These are phyloP conservation scores for Pyracantha coccinea DNA, from an alignment of 331 rosid species.

Conservation along the genomic window DNA sequence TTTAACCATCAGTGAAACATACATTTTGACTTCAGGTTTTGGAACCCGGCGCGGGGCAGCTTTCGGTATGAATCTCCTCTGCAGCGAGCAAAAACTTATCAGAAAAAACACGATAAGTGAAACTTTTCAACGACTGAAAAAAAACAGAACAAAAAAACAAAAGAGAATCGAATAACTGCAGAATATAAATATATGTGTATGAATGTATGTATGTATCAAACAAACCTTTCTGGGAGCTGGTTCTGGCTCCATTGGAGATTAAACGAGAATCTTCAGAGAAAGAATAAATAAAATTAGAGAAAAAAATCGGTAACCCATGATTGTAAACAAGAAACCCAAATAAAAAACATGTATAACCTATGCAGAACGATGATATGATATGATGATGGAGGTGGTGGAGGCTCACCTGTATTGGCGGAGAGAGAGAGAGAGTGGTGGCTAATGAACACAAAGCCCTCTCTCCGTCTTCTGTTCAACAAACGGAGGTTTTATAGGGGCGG, in stretches of 20 bases:
- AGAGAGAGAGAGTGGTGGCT: background rate
- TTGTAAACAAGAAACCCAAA: too few relatives aligned
- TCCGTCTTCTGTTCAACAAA: background rate
- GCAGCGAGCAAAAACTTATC: conserved; percentile 16
- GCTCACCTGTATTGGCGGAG: background rate
- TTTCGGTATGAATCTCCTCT: conserved; percentile 61
- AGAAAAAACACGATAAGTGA: background rate
- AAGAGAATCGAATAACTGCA: background rate
- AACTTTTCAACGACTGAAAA: background rate
- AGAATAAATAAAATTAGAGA: background rate
- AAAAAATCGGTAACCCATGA: background rate
- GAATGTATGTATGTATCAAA: background rate
- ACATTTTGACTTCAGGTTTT: conserved; percentile 66
- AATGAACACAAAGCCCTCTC: background rate
- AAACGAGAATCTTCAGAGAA: background rate
- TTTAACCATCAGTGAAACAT: conserved; percentile 10
- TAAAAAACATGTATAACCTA: background rate
- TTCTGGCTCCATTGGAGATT: conserved; percentile 16
- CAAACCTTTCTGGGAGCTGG: conserved; percentile 37
- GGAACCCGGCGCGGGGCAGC: conserved; percentile 43
- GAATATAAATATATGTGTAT: too few relatives aligned
- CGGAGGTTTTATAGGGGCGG: background rate
- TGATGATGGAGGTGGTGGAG: background rate
- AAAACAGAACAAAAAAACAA: background rate
- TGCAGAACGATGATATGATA: background rate